A percentile compares a stretch with the other conserved stretches of the same genome.
These are phyloP conservation scores for Ogataea zsoltii DNA, from an alignment of 805 yeast species.

Conservation along the genomic window DNA sequence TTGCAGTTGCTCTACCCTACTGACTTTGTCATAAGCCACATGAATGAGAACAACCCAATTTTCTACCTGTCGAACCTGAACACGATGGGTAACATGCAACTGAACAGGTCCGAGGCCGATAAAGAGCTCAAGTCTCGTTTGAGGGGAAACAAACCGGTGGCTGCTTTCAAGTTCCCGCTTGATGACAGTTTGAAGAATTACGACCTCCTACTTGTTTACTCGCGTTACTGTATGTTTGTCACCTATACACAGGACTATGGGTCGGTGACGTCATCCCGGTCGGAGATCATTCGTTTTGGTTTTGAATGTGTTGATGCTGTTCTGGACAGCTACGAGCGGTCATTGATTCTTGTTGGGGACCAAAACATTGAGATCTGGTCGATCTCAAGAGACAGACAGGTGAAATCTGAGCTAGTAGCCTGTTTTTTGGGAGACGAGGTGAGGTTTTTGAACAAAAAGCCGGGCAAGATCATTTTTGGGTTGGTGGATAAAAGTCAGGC, in stretches of 20 bases:
- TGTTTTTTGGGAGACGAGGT: slow-evolving; percentile 28
- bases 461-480: slow-evolving; percentile 31
- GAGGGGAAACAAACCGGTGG: slow-evolving; percentile 30
- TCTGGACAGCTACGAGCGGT: slow-evolving; percentile 29
- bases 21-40: slow-evolving; percentile 31
- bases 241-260: slow-evolving; percentile 20
- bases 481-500: slow-evolving; percentile 14
- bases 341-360: slow-evolving; percentile 24
- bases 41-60: slow-evolving; percentile 28
- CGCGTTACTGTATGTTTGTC: slow-evolving; percentile 31
- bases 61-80: slow-evolving; percentile 31
- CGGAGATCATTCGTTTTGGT: slow-evolving; percentile 30
- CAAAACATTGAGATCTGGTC: slow-evolving; percentile 31
- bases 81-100: slow-evolving; percentile 28
- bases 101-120: slow-evolving; percentile 24
- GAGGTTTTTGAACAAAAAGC: slow-evolving; percentile 25
- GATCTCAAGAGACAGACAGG: slow-evolving; percentile 22
- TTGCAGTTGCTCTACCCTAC: slow-evolving; percentile 30
- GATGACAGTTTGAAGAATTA: slow-evolving; percentile 17
- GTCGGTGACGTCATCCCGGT: slow-evolving; percentile 25
- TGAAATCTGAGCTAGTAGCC: slow-evolving; percentile 23
- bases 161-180: slow-evolving; percentile 26
- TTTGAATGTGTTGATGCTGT: slow-evolving; percentile 29
- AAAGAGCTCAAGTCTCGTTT: slow-evolving; percentile 29
- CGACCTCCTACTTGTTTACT: slow-evolving; percentile 32